Conservation (phyloP, 768 basidiomycete genomes). For the Tricholoma terreum region DNA sequence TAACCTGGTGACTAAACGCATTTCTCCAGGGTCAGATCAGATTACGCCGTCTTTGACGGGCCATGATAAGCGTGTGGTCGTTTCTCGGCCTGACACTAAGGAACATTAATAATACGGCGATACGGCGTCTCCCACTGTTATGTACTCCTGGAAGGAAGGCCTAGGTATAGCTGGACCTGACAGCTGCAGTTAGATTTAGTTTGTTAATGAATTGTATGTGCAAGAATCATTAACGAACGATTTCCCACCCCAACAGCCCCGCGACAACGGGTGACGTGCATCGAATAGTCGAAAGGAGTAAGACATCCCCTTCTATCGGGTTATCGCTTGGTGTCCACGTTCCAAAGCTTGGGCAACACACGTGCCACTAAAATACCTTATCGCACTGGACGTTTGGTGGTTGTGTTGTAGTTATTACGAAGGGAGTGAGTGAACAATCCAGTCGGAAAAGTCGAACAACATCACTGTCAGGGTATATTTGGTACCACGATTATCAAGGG, state of each 20-base stretch:
- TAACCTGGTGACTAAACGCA: background rate
- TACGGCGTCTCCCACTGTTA: background rate
- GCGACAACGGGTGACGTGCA: too few relatives aligned
- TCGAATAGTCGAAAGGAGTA: background rate
- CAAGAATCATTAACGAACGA: too few relatives aligned
- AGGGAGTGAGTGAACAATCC: too few relatives aligned
- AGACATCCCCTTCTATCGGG: background rate
- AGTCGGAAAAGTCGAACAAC: background rate
- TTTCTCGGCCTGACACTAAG: background rate
- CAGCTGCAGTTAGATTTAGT: too few relatives aligned
- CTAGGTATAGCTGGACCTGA: too few relatives aligned
- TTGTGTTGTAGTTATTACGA: too few relatives aligned
- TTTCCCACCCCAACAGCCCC: too few relatives aligned
- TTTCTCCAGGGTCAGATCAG: background rate
- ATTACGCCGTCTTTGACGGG: background rate
- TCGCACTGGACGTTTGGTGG: background rate
- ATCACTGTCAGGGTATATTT: background rate
- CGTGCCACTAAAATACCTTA: background rate
- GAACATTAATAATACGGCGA: background rate
- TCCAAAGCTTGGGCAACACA: too few relatives aligned
- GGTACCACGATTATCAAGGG: background rate
- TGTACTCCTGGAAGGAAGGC: too few relatives aligned
- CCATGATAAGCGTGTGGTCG: background rate
- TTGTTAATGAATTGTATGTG: too few relatives aligned
- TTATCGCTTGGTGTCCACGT: background rate